Percentiles rank a stretch among this genome's conserved stretches.
Evolutionary conservation across 345 rosid species (phyloP).

Genomic region (Mercurialis annua): DNA sequence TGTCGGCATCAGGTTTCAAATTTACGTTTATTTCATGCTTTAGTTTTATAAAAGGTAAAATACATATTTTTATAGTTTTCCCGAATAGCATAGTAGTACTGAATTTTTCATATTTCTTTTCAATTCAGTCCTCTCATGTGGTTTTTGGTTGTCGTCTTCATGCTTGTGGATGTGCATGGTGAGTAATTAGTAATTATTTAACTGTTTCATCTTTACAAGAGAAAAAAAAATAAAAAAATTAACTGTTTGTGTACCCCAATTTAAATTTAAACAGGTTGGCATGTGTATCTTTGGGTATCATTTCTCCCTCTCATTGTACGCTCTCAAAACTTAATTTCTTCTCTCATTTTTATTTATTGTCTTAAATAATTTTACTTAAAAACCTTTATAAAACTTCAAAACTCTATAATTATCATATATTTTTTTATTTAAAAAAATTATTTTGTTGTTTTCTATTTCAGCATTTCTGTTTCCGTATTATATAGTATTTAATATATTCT

Average conservation of each 20-base stretch:
- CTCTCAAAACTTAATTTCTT: neutral
- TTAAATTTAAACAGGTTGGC: conserved; percentile 28
- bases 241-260: neutral
- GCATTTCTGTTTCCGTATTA: no score
- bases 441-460: no score
- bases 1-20: conserved; percentile 30
- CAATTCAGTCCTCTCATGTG: conserved; percentile 34
- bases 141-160: conserved; percentile 30
- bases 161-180: conserved; percentile 35
- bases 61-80: no score
- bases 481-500: no score
- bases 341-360: neutral
- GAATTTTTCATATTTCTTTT: neutral
- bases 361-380: no score
- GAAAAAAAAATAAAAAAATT: neutral
- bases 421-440: no score
- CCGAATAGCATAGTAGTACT: no score
- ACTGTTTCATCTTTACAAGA: neutral
- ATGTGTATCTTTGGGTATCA: conserved; percentile 24
- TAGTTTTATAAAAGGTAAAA: no score
- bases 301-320: conserved; percentile 22
- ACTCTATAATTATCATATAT: no score
- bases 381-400: no score
- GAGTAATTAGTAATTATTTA: neutral
- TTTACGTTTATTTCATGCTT: no score